Percentiles rank a stretch among this genome's conserved stretches.
phyloP scores from a whole-genome alignment of 1,139 yeast genomes.

The Geotrichum restrictum region DNA sequence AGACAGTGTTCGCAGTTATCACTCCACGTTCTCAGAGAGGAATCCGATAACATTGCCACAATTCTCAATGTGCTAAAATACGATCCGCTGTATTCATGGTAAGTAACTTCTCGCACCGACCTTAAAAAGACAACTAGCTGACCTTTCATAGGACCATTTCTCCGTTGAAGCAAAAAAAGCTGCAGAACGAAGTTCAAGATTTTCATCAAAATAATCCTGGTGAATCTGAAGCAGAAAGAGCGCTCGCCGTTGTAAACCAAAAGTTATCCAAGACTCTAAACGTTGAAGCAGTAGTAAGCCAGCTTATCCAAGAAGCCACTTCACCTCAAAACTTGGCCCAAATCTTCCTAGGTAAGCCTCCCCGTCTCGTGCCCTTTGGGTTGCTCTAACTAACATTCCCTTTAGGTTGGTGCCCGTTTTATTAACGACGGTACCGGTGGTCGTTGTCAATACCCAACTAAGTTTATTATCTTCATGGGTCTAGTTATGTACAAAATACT shows the following conservation, averaged over 20 bases:
- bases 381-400: not conserved
- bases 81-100: constrained; percentile 94
- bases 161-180: constrained; percentile 44
- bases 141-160: constrained; percentile 34
- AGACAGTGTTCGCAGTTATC: constrained; percentile 70
- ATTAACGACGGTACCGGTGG: constrained; percentile 8
- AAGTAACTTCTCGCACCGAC: constrained; percentile 38
- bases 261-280: constrained; percentile 73
- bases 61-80: constrained; percentile 81
- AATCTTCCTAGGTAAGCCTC: constrained; percentile 79
- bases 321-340: constrained; percentile 64
- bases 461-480: constrained; percentile 4
- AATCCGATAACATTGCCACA: constrained; percentile 67
- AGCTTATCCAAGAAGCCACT: constrained; percentile 72
- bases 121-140: not conserved
- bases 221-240: constrained; percentile 75
- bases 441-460: not conserved
- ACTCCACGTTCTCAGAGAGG: constrained; percentile 59
- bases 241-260: constrained; percentile 65
- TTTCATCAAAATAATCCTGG: constrained; percentile 34
- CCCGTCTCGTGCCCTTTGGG: not conserved
- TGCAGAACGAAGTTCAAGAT: constrained; percentile 46
- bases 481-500: not conserved
- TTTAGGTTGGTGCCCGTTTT: constrained; percentile 29
- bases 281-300: constrained; percentile 79